A percentile compares a stretch with the other conserved stretches of the same genome.
These are phyloP conservation scores for Plectranthus barbatus DNA, from an alignment of 257 asterid species.

Conservation along the genomic window DNA sequence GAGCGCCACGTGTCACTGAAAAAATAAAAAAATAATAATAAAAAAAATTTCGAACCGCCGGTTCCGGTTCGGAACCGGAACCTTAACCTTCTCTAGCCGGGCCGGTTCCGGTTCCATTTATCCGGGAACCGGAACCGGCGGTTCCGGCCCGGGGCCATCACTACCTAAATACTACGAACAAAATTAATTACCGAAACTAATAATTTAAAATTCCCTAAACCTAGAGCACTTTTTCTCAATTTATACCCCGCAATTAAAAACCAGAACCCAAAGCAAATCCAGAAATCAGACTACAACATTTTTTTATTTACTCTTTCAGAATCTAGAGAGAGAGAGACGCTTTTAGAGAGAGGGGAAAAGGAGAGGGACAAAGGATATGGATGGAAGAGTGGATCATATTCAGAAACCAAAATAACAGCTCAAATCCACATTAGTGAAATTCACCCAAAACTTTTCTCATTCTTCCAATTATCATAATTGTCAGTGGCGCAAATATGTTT, in stretches of 20 bases:
- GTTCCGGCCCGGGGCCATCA: too few species aligned
- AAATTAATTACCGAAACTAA: neutral
- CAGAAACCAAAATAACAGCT: conserved; percentile 17
- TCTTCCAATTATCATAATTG: conserved; percentile 1
- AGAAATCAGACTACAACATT: neutral
- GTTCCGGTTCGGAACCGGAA: too few species aligned
- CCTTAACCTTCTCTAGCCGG: too few species aligned
- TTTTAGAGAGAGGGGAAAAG: neutral
- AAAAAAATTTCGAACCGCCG: too few species aligned
- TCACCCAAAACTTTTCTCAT: neutral
- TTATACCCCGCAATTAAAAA: conserved; percentile 9
- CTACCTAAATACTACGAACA: too few species aligned
- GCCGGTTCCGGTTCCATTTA: too few species aligned
- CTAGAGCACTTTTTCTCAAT: neutral
- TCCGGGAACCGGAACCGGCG: too few species aligned
- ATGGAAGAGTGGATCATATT: conserved; percentile 23
- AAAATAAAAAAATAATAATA: too few species aligned
- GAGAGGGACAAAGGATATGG: conserved; percentile 19
- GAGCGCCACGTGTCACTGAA: too few species aligned
- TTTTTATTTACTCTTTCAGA: conserved; percentile 7
- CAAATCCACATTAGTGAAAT: conserved; percentile 11
- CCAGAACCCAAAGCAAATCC: conserved; percentile 12
- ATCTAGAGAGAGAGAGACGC: conserved; percentile 14
- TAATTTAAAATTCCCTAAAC: neutral
- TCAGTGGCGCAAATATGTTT: neutral